Base-by-base conservation (phyloP, 2,329 filamentous ascomycete genomes). In the Phoma sp. region DNA sequence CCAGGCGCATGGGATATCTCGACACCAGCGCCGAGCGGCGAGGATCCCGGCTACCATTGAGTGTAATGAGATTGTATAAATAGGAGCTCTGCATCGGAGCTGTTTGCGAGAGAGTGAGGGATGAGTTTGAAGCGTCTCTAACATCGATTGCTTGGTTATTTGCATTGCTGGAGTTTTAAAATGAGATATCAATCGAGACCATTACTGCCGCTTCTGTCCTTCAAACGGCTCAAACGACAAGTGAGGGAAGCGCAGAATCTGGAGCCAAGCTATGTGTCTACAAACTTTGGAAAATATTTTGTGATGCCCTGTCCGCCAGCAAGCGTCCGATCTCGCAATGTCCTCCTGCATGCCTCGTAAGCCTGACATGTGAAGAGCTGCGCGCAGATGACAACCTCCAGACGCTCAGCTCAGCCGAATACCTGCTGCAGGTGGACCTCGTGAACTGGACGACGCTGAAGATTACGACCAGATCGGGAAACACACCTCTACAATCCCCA, bases 1-100 rank as follows among this genome's bases (percentile, higher is more conserved):
- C 86, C 86, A 4, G 80, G 80, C 9, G 78, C 76, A 13, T 82
- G 80, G 54, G 86, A 85, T 2, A 87, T 87, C 4, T 79, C 78
- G 6, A 69, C 66, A 17, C 66, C 66, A 24, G 66, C 64, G 37
- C 63, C 66, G n/a, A 66, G 64, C 32, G 66, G 64, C 17, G 66
- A 65, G 45, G 62, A 69, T 35, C 66, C 63, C 8, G 60, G 64
- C 1, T 68, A 68, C 45, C 63, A 67, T 46, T 68, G 64, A 62
- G 29, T 37, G 39, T 15, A 6, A 13, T 21, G 13, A 51, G 38
- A 48, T 37, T 58, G 51, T 58, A 58, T 38, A 27, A 41, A 33
- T 50, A 58, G 43, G 22, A 31, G 41, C 24, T 33, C 2, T 19
- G 38, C 25, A 8, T 13, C 24, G 12, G 19, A 21, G 29, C 25